Conservation (phyloP, 2,329 filamentous ascomycete species). For the Dactylonectria estremocensis region DNA sequence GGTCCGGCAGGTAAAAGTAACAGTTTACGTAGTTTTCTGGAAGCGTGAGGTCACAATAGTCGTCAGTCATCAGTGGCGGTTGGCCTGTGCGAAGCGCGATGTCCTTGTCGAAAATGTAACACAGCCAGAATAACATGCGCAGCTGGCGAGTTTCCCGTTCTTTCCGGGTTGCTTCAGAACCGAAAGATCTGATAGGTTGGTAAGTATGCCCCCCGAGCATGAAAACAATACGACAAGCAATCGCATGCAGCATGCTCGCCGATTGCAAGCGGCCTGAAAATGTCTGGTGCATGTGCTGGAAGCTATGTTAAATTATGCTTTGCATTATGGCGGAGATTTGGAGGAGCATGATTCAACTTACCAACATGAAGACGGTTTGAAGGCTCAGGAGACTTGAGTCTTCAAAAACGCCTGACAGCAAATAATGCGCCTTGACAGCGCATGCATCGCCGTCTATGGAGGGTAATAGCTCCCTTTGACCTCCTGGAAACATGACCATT, state of each 20-base stretch:
- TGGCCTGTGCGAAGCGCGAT: slow-evolving; percentile 67
- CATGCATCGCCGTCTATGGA: slow-evolving; percentile 57
- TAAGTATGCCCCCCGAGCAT: slow-evolving; percentile 62
- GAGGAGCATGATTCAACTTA: slow-evolving; percentile 44
- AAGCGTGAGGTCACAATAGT: slow-evolving; percentile 44
- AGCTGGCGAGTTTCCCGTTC: slow-evolving; percentile 52
- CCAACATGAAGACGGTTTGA: slow-evolving; percentile 63
- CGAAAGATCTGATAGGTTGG: slow-evolving; percentile 11
- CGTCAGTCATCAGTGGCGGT: slow-evolving; percentile 56
- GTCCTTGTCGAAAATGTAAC: slow-evolving; percentile 68
- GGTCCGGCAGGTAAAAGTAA: slow-evolving; percentile 37
- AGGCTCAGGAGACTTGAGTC: slow-evolving; percentile 60
- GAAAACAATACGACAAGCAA: slow-evolving; percentile 63
- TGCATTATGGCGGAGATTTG: neutral
- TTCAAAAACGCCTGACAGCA: slow-evolving; percentile 59
- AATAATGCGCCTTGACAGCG: slow-evolving; percentile 56
- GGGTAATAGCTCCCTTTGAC: slow-evolving; percentile 26
- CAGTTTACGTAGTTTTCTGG: slow-evolving; percentile 54
- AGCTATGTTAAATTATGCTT: neutral
- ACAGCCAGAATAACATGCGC: slow-evolving; percentile 66
- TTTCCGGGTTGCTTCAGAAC: slow-evolving; percentile 25
- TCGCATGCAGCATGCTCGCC: slow-evolving; percentile 59
- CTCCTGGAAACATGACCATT: slow-evolving; percentile 38
- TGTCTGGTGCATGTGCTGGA: slow-evolving; percentile 60
- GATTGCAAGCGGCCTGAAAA: slow-evolving; percentile 62